A percentile compares a stretch with the other conserved stretches of the same genome.
These are phyloP conservation scores for Chaetomiaceae sp. DNA, from an alignment of 2,329 filamentous ascomycete genomes.

Conservation along the genomic window DNA sequence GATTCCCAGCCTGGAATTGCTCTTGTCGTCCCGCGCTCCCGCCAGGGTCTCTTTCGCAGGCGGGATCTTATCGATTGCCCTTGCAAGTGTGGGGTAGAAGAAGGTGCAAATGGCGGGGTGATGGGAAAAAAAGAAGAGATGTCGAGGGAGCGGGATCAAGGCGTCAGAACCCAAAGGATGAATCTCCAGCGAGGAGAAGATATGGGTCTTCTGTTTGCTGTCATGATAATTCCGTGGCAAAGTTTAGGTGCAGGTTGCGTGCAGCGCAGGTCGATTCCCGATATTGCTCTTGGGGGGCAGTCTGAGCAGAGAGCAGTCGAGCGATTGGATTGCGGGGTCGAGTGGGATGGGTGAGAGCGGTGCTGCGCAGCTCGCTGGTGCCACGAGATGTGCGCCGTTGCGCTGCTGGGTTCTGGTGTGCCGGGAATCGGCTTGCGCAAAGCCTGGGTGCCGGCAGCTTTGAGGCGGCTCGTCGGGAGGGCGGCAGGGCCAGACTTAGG, in stretches of 20 bases:
- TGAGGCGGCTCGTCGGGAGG: constrained; percentile 11
- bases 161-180: constrained; percentile 41
- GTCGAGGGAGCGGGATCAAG: constrained; percentile 31
- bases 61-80: constrained; percentile 25
- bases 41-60: constrained; percentile 2
- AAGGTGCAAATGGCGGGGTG: constrained; percentile 8
- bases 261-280: constrained; percentile 26
- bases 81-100: constrained; percentile 28
- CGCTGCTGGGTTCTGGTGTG: constrained; percentile 10
- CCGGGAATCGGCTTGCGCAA: constrained; percentile 17
- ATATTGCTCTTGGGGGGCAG: constrained; percentile 17
- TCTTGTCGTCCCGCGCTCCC: background rate
- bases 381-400: constrained; percentile 22
- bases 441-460: constrained; percentile 16
- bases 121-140: constrained; percentile 2
- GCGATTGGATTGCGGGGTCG: constrained; percentile 11
- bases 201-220: constrained; percentile 38
- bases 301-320: constrained; percentile 15
- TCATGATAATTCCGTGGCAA: constrained; percentile 42
- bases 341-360: constrained; percentile 1
- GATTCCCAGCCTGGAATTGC: constrained; percentile 15
- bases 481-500: constrained; percentile 9
- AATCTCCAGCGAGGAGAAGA: constrained; percentile 44
- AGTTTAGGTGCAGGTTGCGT: constrained; percentile 25
- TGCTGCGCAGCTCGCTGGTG: constrained; percentile 15